These are phyloP conservation scores for Saprolegnia parasitica DNA, from an alignment of 352 stramenopile genomes.

Conservation along the genomic window DNA sequence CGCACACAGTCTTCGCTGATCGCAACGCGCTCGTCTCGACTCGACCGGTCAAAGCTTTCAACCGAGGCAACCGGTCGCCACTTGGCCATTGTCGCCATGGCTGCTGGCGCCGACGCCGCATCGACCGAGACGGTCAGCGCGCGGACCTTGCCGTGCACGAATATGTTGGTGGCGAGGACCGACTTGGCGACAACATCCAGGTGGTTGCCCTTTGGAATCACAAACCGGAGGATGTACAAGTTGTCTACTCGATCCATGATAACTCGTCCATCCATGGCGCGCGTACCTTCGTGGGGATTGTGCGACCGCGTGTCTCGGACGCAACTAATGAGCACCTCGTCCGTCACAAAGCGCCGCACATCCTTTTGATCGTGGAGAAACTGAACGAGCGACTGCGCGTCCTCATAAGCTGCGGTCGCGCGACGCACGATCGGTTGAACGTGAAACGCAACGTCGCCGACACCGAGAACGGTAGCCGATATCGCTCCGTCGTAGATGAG, in stretches of 20 bases:
- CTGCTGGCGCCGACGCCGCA: not conserved
- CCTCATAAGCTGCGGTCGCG: not conserved
- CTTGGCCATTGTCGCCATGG: not conserved
- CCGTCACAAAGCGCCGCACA: not conserved
- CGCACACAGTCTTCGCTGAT: slow-evolving; percentile 20
- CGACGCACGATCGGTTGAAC: not conserved
- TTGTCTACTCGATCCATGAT: not conserved
- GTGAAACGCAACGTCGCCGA: slow-evolving; percentile 16
- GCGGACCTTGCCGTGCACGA: not conserved
- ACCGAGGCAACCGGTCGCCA: not conserved
- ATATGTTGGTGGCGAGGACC: slow-evolving; percentile 6
- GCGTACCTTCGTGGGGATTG: slow-evolving; percentile 2
- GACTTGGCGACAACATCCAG: slow-evolving; percentile 25
- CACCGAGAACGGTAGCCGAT: slow-evolving; percentile 9
- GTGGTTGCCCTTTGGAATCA: slow-evolving; percentile 3
- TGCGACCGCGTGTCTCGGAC: no score
- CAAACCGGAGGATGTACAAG: slow-evolving; percentile 22
- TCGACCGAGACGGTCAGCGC: not conserved
- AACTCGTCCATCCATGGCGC: not conserved
- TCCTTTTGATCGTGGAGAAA: not conserved
- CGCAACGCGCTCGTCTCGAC: not conserved
- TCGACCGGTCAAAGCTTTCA: not conserved
- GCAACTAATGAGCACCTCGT: slow-evolving; percentile 17
- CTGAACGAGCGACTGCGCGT: not conserved
- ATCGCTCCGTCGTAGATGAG: slow-evolving; percentile 18